A percentile compares a stretch with the other conserved stretches of the same genome.
These are phyloP conservation scores for Thielaviopsis ethacetica DNA, from an alignment of 2,329 filamentous ascomycete species.

Conservation along the genomic window DNA sequence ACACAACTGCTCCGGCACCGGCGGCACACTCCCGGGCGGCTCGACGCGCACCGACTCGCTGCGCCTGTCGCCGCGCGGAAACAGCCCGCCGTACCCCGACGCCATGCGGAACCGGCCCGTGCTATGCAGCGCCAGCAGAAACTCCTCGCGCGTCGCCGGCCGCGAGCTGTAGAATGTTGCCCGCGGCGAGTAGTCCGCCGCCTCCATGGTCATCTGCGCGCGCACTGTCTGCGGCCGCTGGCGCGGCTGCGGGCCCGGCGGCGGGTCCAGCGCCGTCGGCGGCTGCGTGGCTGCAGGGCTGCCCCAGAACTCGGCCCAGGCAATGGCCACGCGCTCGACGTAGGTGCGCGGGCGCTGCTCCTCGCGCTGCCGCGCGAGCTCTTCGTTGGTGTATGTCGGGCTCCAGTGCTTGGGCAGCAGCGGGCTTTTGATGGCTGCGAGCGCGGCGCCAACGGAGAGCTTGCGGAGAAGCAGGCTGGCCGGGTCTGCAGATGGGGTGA, in stretches of 20 bases:
- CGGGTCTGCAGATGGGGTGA: background rate
- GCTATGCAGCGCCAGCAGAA: background rate
- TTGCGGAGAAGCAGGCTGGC: background rate
- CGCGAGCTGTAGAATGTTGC: background rate
- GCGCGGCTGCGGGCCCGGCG: too few species aligned
- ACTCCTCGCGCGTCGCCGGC: background rate
- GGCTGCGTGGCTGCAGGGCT: background rate
- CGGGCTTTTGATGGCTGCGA: background rate
- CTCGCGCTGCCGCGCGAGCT: conserved; percentile 3
- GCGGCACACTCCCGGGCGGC: too few species aligned
- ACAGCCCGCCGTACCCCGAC: background rate
- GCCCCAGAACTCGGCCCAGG: background rate
- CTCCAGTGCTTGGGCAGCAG: conserved; percentile 1
- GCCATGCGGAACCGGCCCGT: background rate
- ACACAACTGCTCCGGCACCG: too few species aligned
- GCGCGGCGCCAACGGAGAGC: background rate
- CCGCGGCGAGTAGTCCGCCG: background rate
- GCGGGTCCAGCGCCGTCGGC: too few species aligned
- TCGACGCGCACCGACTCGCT: too few species aligned
- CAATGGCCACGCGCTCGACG: background rate
- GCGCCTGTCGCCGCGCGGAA: too few species aligned
- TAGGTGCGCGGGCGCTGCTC: conserved; percentile 4
- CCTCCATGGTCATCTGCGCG: background rate
- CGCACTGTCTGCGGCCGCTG: background rate
- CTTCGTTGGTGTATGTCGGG: background rate